Evolutionary conservation across 371 early-diverging fungal species (phyloP), one percentile per base, ranked within the genome.

Genomic region (Batrachochytrium dendrobatidis): DNA sequence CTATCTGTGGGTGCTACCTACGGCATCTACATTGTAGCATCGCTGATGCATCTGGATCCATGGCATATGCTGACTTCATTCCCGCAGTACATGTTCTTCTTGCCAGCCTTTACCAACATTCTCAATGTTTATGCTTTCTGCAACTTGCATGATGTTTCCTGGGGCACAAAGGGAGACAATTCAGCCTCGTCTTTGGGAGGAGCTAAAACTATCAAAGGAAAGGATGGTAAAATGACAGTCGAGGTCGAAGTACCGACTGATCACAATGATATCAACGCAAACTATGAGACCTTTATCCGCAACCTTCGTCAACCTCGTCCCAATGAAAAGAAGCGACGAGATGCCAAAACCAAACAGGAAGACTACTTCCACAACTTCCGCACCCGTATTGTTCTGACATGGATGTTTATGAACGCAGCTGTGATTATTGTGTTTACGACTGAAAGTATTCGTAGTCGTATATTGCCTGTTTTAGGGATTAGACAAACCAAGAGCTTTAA

Each of bases 41-140:
- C 87, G 12, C 29, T 90, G 34, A 59, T 91, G 26, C 89, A 89
- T 70, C 67, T 89, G 51, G 92, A 95, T 66, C 91, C 91, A 3
- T 90, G 89, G 90, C 95, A 95, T 71, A 90, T 92, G 91, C 66
- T 95, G 34, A 91, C 91, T 0, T 85, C 86, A 39, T 86, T 94
- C 55, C 15, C 87, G 3, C 94, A 92, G 74, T 94, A 30, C 28
- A 48, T 83, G 65, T 69, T 87, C 33, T 68, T 87, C 65, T 68
- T 85, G 58, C 88, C 89, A 5, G 39, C 88, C 26, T 92, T 86
- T 62, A 80, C 90, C 66, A 95, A 94, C 67, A 88, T 94, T 53
- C 67, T 94, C 57, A 91, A 84, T 73, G 88, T 93, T 1, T 95
- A 94, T 59, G 93, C 95, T 0, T 66, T 77, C 63, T 66, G 67